phyloP scores from a whole-genome alignment of 257 asterid species.

The Gentiana macrophylla region DNA sequence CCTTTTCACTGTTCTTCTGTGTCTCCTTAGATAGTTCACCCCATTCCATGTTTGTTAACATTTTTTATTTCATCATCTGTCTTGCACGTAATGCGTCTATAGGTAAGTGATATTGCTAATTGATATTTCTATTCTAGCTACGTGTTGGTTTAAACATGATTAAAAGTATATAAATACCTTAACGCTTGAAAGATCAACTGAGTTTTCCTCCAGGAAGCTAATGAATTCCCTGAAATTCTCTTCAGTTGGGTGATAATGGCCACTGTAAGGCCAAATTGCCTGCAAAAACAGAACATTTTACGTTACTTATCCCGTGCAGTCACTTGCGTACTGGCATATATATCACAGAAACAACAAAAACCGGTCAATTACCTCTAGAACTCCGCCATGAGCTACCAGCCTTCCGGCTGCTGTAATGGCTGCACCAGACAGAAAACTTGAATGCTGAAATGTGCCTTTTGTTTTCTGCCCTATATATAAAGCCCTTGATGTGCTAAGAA shows the following conservation, averaged over 20 bases:
- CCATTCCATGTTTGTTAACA: too few relatives aligned
- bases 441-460: slow-evolving; percentile 79
- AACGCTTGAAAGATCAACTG: slow-evolving; percentile 67
- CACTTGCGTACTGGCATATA: too few relatives aligned
- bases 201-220: slow-evolving; percentile 73
- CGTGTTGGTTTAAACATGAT: too few relatives aligned
- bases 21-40: too few relatives aligned
- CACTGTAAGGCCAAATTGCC: slow-evolving; percentile 97
- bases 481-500: slow-evolving; percentile 71
- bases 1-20: too few relatives aligned
- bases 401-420: slow-evolving; percentile 97
- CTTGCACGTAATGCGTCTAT: too few relatives aligned
- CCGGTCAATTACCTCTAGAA: slow-evolving; percentile 51
- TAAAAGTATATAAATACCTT: slow-evolving; percentile 36
- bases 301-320: neutral
- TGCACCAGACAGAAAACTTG: slow-evolving; percentile 89
- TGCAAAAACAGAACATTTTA: slow-evolving; percentile 11
- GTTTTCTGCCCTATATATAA: slow-evolving; percentile 75
- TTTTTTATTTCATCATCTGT: too few relatives aligned
- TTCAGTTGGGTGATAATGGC: slow-evolving; percentile 91
- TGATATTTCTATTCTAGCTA: too few relatives aligned
- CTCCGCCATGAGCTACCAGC: slow-evolving; percentile 61
- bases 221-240: slow-evolving; percentile 80
- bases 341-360: too few relatives aligned
- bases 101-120: too few relatives aligned